A percentile compares a stretch with the other conserved stretches of the same genome.
Conservation (phyloP, 2,329 filamentous ascomycete species). For the Xylariaceae sp. region DNA sequence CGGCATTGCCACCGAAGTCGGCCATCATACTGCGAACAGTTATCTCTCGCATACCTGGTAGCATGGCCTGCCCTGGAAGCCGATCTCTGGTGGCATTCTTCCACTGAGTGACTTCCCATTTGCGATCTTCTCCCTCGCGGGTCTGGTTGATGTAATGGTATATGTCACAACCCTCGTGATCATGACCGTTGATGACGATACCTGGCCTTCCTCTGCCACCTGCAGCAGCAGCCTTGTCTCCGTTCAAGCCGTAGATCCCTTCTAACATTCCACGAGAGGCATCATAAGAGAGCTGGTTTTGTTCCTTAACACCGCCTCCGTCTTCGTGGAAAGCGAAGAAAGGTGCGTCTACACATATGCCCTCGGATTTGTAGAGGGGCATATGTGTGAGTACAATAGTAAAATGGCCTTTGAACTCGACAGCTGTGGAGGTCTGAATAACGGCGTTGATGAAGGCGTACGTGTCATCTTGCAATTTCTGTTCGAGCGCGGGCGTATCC, state of each 20-base stretch:
- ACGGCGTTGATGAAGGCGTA: conserved; percentile 72
- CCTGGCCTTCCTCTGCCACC: conserved; percentile 66
- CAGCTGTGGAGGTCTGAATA: conserved; percentile 59
- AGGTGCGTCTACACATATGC: conserved; percentile 79
- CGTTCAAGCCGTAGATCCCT: conserved; percentile 76
- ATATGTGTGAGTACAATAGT: conserved; percentile 90
- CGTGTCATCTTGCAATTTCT: conserved; percentile 67
- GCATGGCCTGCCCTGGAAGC: conserved; percentile 38
- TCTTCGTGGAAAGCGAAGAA: conserved; percentile 74
- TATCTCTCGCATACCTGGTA: conserved; percentile 75
- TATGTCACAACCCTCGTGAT: conserved; percentile 90
- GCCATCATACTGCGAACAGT: conserved; percentile 99
- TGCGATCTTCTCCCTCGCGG: conserved; percentile 39
- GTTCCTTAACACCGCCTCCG: conserved; percentile 75
- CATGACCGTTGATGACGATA: conserved; percentile 86
- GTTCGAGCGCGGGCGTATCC: conserved; percentile 71
- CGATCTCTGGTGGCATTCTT: conserved; percentile 37
- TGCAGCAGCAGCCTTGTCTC: conserved; percentile 53
- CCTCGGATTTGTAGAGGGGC: conserved; percentile 77
- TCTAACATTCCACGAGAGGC: conserved; percentile 74
- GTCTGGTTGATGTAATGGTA: conserved; percentile 75
- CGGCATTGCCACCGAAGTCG: conserved; percentile 86
- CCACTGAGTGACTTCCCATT: conserved; percentile 51
- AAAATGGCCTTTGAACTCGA: conserved; percentile 61
- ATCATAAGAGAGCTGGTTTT: conserved; percentile 78